Percentiles rank a stretch among this genome's conserved stretches.
phyloP scores from a whole-genome alignment of 768 basidiomycete species.

The Rhizopogon rudus region DNA sequence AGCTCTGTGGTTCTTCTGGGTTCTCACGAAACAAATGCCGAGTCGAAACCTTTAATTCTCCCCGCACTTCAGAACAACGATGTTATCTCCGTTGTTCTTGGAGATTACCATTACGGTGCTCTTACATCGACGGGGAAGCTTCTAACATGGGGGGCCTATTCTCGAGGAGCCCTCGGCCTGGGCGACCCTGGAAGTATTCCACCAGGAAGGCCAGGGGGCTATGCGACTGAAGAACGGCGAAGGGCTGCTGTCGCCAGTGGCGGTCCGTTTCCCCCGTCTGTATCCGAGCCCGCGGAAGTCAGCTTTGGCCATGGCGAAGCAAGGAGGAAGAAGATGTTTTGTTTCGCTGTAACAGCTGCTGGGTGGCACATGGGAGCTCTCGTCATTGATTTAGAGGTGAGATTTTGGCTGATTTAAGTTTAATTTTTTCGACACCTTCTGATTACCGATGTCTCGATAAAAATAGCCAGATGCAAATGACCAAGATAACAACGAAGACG shows the following conservation, averaged over 20 bases:
- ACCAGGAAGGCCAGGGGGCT: slow-evolving; percentile 58
- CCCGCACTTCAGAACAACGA: slow-evolving; percentile 69
- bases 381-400: slow-evolving; percentile 78
- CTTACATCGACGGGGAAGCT: slow-evolving; percentile 73
- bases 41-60: slow-evolving; percentile 53
- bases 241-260: slow-evolving; percentile 21
- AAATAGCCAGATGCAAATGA: slow-evolving; percentile 26
- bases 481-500: slow-evolving; percentile 33
- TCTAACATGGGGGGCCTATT: slow-evolving; percentile 77
- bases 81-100: slow-evolving; percentile 84
- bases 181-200: slow-evolving; percentile 62
- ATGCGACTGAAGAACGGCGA: slow-evolving; percentile 32
- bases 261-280: slow-evolving; percentile 31
- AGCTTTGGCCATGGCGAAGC: slow-evolving; percentile 60
- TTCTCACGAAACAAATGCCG: slow-evolving; percentile 37
- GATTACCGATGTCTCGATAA: slow-evolving; percentile 1
- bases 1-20: slow-evolving; percentile 77
- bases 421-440: neutral
- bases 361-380: slow-evolving; percentile 94
- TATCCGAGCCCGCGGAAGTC: slow-evolving; percentile 63
- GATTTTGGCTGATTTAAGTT: neutral
- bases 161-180: slow-evolving; percentile 78
- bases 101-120: slow-evolving; percentile 91
- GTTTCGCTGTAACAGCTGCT: slow-evolving; percentile 73
- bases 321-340: slow-evolving; percentile 55